These are phyloP conservation scores for Lodderomyces theae DNA, from an alignment of 1,139 yeast species.

Conservation along the genomic window DNA sequence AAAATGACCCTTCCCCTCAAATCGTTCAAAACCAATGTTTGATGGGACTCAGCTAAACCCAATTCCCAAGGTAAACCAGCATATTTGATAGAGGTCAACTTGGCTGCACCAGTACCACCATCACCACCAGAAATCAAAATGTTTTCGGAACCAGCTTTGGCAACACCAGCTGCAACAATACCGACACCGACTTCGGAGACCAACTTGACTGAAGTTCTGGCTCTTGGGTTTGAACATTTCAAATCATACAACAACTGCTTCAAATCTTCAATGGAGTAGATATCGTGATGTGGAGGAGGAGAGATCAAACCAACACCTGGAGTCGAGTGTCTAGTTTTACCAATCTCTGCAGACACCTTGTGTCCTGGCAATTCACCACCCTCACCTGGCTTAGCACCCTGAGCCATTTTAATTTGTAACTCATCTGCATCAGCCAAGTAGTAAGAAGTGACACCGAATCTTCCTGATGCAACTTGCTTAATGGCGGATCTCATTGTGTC, in stretches of 20 bases:
- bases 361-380: conserved; percentile 99
- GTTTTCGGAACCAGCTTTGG: conserved; percentile 97
- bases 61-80: conserved; percentile 99
- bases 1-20: conserved; percentile 92
- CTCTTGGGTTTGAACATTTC: conserved; percentile 95
- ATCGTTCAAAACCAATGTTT: conserved; percentile 92
- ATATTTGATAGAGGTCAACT: conserved; percentile 94
- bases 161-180: conserved; percentile 98
- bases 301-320: conserved; percentile 96
- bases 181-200: conserved; percentile 99
- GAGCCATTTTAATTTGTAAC: conserved; percentile 97
- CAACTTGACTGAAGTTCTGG: conserved; percentile 92
- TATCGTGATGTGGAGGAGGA: conserved; percentile 98
- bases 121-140: conserved; percentile 95
- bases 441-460: conserved; percentile 96
- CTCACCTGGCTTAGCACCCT: conserved; percentile 99
- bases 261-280: conserved; percentile 95
- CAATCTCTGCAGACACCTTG: conserved; percentile 85
- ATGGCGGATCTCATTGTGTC: conserved; percentile 98
- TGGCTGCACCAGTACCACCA: conserved; percentile 99
- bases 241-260: conserved; percentile 95
- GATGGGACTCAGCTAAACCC: conserved; percentile 97
- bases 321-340: conserved; percentile 94
- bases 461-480: conserved; percentile 96
- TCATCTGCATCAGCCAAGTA: conserved; percentile 96